Evolutionary conservation across 345 rosid genomes (phyloP), one percentile per base, ranked within the genome.

Genomic region (Toxicodendron radicans): DNA sequence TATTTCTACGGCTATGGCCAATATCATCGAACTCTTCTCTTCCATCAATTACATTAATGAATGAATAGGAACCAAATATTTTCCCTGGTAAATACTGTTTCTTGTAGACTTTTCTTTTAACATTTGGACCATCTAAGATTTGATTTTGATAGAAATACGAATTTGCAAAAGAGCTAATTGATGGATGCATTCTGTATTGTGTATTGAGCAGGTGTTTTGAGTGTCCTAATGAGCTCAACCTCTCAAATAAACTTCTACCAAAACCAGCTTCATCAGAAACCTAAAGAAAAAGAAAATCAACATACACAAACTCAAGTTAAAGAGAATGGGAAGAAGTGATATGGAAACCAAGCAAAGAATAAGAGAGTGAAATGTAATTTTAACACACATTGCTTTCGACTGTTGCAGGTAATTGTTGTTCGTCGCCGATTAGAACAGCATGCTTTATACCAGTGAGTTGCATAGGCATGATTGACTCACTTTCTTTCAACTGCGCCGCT

Each of bases 131-230:
- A 68, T 92, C 90, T 45, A 77, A 27, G 30, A 92, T 84, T 73
- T 38, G 66, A 49, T 75, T 83, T 43, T 2, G 18, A 20, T 92
- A 90, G 76, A 92, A 88, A 6, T 71, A 71, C 35, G 35, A 63
- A 67, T 79, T 92, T 0, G 97, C 90, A 49, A 92, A 88, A 53
- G 6, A 51, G 73, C 93, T 86, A n/a, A 92, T 90, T 0, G 84
- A 79, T 6, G 95, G 97, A 81, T 92, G 97, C 97, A 92, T 92
- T 27, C 97, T 76, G 73, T 90, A 88, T 65, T 92, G 97, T 54
- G 77, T 82, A 61, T 85, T 70, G 7, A 92, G 70, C 33, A 87
- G 81, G 51, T 89, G 90, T 66, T 82, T 89, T 1, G 74, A 0
- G 21, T 87, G 83, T 13, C 83, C 87, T 38, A 87, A 68, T 0